Evolutionary conservation across 441 rosid species (phyloP).

Genomic region (Populus tomentosa): DNA sequence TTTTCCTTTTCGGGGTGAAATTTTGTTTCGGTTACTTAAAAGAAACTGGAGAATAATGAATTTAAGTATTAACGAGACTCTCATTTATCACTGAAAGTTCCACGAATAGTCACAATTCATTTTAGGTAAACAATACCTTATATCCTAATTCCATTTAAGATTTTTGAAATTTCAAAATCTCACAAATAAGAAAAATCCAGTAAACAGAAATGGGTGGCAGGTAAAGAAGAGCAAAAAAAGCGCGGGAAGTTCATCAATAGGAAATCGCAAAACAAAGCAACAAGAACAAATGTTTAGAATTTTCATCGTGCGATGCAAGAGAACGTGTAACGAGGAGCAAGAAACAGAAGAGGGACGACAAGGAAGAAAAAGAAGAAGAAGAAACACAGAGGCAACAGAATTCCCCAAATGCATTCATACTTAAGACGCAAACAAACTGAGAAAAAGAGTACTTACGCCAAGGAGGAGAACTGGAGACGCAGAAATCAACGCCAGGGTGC

Average conservation of each 20-base stretch:
- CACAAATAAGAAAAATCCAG: not conserved
- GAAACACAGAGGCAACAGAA: not conserved
- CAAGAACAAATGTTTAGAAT: not conserved
- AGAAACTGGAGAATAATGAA: not conserved
- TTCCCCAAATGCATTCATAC: not conserved
- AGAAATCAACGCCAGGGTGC: slow-evolving; percentile 76
- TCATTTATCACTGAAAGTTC: not conserved
- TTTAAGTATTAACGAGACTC: not conserved
- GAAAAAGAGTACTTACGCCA: slow-evolving; percentile 49
- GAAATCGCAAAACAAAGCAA: not conserved
- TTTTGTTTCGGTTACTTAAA: not conserved
- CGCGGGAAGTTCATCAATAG: not conserved
- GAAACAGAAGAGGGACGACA: not conserved
- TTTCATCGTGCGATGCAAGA: too few species aligned
- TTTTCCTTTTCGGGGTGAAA: not conserved
- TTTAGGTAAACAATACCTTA: not conserved
- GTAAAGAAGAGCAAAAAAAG: not conserved
- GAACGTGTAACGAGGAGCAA: not conserved
- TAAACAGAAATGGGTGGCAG: too few species aligned
- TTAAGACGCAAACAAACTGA: not conserved
- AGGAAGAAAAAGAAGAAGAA: not conserved
- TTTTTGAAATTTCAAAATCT: not conserved
- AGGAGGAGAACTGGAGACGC: slow-evolving; percentile 68
- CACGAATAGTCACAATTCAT: not conserved
- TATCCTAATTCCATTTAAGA: not conserved